Evolutionary conservation across 2,329 filamentous ascomycete genomes (phyloP).

Genomic region (Claviceps quebecensis): DNA sequence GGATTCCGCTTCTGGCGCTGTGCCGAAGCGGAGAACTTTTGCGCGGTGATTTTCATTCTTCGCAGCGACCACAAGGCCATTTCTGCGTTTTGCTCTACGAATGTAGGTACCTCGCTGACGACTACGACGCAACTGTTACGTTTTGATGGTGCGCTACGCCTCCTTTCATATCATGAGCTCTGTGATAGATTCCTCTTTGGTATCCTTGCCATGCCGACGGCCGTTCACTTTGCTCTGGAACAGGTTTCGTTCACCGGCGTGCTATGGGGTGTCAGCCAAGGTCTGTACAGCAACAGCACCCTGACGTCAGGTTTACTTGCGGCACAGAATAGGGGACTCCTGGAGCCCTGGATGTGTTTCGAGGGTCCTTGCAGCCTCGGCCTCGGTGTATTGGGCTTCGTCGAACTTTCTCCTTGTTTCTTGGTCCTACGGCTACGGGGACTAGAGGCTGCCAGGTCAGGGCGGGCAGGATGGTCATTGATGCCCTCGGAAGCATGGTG

Average conservation of each 20-base stretch:
- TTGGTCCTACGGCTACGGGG: neutral
- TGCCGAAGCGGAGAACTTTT: neutral
- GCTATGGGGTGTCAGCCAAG: neutral
- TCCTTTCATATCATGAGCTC: neutral
- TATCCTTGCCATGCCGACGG: too few relatives aligned
- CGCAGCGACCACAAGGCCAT: neutral
- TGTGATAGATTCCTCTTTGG: neutral
- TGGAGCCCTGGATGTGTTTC: neutral
- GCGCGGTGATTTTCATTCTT: neutral
- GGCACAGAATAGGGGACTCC: neutral
- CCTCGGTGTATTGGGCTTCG: too few relatives aligned
- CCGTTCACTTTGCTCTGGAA: too few relatives aligned
- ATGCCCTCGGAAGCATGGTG: neutral
- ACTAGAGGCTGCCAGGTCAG: neutral
- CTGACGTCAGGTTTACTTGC: neutral
- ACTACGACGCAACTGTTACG: neutral
- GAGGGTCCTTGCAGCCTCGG: neutral
- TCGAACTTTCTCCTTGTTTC: too few relatives aligned
- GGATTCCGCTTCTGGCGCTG: conserved; percentile 4
- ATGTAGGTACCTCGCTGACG: neutral
- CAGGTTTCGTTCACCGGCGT: too few relatives aligned
- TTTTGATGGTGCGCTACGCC: neutral
- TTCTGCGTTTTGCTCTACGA: neutral
- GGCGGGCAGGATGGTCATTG: neutral
- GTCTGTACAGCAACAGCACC: neutral